phyloP scores from a whole-genome alignment of 2,329 filamentous ascomycete genomes.

The Exserohilum turcica region DNA sequence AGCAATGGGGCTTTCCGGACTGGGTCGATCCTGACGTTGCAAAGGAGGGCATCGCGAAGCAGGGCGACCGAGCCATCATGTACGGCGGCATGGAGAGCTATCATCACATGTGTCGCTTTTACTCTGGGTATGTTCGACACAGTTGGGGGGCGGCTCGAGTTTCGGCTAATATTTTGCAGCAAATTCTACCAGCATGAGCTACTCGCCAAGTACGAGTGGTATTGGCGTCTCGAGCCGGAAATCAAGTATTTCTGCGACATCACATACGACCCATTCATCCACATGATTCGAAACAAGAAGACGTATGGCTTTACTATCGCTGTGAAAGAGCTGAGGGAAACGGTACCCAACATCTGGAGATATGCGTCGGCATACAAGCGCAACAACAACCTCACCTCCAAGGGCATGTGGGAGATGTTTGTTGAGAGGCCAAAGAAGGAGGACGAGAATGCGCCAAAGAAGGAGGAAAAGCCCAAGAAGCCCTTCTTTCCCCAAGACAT shows the following conservation, averaged over 20 bases:
- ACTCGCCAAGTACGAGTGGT: conserved; percentile 97
- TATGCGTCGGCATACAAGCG: conserved; percentile 99
- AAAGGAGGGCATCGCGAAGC: conserved; percentile 93
- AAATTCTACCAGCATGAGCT: conserved; percentile 98
- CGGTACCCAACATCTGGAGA: conserved; percentile 96
- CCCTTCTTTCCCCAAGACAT: conserved; percentile 80
- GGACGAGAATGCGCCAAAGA: conserved; percentile 61
- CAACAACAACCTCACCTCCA: conserved; percentile 83
- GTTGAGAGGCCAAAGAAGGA: conserved; percentile 73
- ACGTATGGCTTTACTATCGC: conserved; percentile 99
- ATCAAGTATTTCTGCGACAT: conserved; percentile 99
- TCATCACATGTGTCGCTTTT: conserved; percentile 99
- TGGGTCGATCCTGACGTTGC: conserved; percentile 95
- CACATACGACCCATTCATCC: conserved; percentile 95
- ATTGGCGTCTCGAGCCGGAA: conserved; percentile 98
- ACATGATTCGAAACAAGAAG: conserved; percentile 94
- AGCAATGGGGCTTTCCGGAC: conserved; percentile 95
- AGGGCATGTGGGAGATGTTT: conserved; percentile 99
- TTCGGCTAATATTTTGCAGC: conserved; percentile 50
- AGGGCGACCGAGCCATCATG: conserved; percentile 97
- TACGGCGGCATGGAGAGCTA: conserved; percentile 99
- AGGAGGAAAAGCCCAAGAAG: conserved; percentile 69
- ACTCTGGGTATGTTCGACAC: conserved; percentile 74
- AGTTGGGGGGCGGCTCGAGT: neutral
- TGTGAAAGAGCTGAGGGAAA: conserved; percentile 96